These are phyloP conservation scores for Mycena alexandri DNA, from an alignment of 768 basidiomycete species.

Conservation along the genomic window DNA sequence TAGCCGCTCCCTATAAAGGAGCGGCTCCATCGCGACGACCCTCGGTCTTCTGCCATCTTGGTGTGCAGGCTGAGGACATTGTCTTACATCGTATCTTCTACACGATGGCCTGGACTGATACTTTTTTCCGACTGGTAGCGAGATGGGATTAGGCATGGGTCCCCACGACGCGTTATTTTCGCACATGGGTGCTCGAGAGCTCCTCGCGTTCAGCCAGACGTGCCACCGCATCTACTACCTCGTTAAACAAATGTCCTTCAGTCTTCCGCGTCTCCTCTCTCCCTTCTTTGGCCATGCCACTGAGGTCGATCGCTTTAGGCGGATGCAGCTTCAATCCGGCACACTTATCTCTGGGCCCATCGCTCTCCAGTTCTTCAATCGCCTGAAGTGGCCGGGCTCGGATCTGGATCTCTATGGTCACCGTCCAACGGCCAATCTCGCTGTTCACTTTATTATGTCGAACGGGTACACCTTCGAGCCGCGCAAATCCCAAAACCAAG, in stretches of 20 bases:
- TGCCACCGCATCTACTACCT: constrained; percentile 10
- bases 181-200: background rate
- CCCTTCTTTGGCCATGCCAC: constrained; percentile 16
- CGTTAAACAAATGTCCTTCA: constrained; percentile 13
- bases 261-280: constrained; percentile 1
- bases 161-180: constrained; percentile 25
- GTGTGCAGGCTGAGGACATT: constrained; percentile 1
- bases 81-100: constrained; percentile 2
- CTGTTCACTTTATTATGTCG: constrained; percentile 33
- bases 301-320: constrained; percentile 45
- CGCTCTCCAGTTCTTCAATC: constrained; percentile 53
- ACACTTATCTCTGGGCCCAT: background rate
- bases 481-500: constrained; percentile 9
- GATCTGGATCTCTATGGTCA: constrained; percentile 67
- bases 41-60: constrained; percentile 16
- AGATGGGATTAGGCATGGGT: constrained; percentile 7
- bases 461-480: constrained; percentile 42
- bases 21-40: constrained; percentile 7
- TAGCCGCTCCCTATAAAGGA: constrained; percentile 4
- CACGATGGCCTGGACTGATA: background rate
- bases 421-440: constrained; percentile 40
- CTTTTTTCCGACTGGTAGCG: background rate
- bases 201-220: constrained; percentile 4
- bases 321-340: background rate
- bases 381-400: constrained; percentile 56